Evolutionary conservation across 1,139 yeast genomes (phyloP).

Genomic region (Debaryomyces psychrophilus): DNA sequence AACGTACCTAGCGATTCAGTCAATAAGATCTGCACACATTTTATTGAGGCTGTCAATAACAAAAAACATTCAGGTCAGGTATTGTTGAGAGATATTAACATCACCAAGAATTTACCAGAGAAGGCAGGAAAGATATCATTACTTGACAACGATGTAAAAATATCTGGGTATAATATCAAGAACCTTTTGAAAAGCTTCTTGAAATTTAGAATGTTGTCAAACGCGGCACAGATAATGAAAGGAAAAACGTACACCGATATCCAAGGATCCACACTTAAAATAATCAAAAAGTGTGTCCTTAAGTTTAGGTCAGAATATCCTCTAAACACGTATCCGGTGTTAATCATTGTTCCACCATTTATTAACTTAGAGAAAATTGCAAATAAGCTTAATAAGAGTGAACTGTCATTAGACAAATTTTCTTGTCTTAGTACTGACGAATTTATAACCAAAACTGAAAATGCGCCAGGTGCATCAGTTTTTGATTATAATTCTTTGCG

Average conservation of each 20-base stretch:
- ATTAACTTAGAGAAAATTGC: constrained; percentile 9
- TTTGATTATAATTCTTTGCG: not conserved
- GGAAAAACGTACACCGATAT: not conserved
- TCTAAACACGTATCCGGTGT: constrained; percentile 15
- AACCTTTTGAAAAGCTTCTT: constrained; percentile 21
- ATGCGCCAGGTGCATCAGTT: not conserved
- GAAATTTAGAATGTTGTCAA: constrained; percentile 13
- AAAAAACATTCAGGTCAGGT: not conserved
- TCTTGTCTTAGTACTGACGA: not conserved
- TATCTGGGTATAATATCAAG: constrained; percentile 19
- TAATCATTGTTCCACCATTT: constrained; percentile 23
- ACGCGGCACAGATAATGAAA: not conserved
- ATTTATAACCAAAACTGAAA: not conserved
- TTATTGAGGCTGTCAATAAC: constrained; percentile 11
- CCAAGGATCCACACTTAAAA: not conserved
- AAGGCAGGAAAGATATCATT: constrained; percentile 11
- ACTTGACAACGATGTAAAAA: constrained; percentile 17
- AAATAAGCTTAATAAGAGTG: constrained; percentile 1
- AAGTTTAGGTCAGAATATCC: constrained; percentile 13
- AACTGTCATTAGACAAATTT: not conserved
- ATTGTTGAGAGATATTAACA: constrained; percentile 14
- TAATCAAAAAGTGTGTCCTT: constrained; percentile 8
- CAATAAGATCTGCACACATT: constrained; percentile 11
- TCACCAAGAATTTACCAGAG: constrained; percentile 14
- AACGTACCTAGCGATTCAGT: not conserved